Base-by-base conservation (phyloP, 2,329 filamentous ascomycete species). In the Gyromitra esculenta region DNA sequence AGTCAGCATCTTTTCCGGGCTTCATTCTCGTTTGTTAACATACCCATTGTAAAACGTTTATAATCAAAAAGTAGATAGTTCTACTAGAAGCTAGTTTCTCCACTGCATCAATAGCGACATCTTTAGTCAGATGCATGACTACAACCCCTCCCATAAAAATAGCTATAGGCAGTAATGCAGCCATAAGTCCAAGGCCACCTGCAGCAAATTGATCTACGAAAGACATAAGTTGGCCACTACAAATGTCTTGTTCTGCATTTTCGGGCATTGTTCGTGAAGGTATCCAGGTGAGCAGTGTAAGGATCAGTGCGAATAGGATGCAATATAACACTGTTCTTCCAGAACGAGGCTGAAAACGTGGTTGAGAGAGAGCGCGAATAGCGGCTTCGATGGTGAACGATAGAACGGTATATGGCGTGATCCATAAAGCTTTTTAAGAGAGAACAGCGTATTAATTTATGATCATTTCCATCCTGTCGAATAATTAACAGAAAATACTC, bases 31-130 rank as follows among this genome's bases (percentile, higher is more conserved):
- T 18, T 18, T 11, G 39, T 31, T 15, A 45, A 75, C 74, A 70
- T 71, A 79, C 78, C 78, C 77, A 78, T 77, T 79, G 77, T 0
- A 78, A 52, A 25, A 78, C 54, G 25, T 60, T 75, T 6, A 72
- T 54, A 7, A 76, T 41, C 63, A 76, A 48, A 63, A 77, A 79
- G 5, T 66, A 77, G 18, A 78, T 50, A 35, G 66, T 77, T 39
- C 77, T 75, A 7, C 75, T 75, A 18, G 70, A 54, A 54, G 60
- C 50, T 25, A 73, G 70, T 48, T 73, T 76, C 52, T 78, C 69
- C 15, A 64, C 74, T 9, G 13, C 50, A 35, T 73, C 59, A 60
- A 78, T 57, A 3, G 35, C 57, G 7, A 52, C 11, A 39, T 54
- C 60, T 43, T 62, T 69, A 43, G 48, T 60, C 45, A 79, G 21